Percentiles rank a stretch among this genome's conserved stretches.
Conservation (phyloP, 2,329 filamentous ascomycete genomes). For the Neodidymelliopsis sp. region DNA sequence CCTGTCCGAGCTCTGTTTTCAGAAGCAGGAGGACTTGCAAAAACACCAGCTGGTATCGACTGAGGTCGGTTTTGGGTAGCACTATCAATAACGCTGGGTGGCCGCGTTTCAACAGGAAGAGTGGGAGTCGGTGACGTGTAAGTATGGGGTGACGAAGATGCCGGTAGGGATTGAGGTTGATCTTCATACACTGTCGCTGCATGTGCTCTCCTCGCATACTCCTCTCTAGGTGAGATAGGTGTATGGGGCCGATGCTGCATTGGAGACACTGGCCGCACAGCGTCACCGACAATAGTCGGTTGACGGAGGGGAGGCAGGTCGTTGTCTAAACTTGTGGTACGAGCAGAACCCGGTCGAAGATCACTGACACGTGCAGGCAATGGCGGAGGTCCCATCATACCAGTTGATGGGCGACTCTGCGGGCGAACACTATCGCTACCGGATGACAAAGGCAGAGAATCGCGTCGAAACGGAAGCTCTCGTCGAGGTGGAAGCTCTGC, state of each 20-base stretch:
- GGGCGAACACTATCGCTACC: constrained; percentile 31
- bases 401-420: constrained; percentile 34
- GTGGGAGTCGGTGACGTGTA: not conserved
- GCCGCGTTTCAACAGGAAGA: constrained; percentile 15
- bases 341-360: constrained; percentile 31
- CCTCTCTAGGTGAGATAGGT: not conserved
- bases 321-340: constrained; percentile 21
- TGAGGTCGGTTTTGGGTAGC: constrained; percentile 12
- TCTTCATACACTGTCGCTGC: not conserved
- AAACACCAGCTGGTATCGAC: not conserved
- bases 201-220: not conserved
- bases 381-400: constrained; percentile 43
- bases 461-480: constrained; percentile 51
- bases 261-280: constrained; percentile 4
- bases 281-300: constrained; percentile 38
- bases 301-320: constrained; percentile 47
- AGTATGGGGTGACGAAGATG: constrained; percentile 20
- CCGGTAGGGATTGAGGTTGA: constrained; percentile 12
- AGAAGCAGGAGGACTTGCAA: constrained; percentile 17
- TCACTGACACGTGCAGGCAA: constrained; percentile 33
- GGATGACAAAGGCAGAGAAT: constrained; percentile 37
- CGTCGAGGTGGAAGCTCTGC: constrained; percentile 46
- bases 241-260: constrained; percentile 15
- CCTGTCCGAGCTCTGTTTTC: not conserved
- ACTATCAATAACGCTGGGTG: constrained; percentile 26